Base-by-base conservation (phyloP, 441 rosid genomes). In the Pelargonium australe region DNA sequence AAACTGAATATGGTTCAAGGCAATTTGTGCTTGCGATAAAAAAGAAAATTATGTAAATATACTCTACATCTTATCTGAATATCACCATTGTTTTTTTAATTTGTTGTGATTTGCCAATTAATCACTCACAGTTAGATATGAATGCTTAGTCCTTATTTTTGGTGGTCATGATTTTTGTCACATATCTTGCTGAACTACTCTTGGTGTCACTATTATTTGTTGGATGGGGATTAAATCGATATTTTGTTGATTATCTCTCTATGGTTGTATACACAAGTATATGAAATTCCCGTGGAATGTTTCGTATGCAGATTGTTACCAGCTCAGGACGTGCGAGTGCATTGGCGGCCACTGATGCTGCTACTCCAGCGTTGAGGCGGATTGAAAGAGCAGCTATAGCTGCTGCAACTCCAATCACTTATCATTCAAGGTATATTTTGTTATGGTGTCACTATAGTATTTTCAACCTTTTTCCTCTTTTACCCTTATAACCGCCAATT, bases 341-440 rank as follows among this genome's bases (percentile, higher is more conserved):
- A 14, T 74, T 95, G 65, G 95, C 99, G 63, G 99, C 98, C 66
- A 90, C 96, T 19, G 99, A 95, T 88, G 99, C 99, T 73, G 98
- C 98, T 65, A 95, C 93, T 68, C 98, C 99, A 60, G 89, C 98
- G 34, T 74, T 92, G 77, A 87, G 91, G 76, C 97, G 99, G 73
- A 90, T 95, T 65, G 99, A 95, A 79, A 88, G 97, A 87, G 99
- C 97, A 12, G 99, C 98, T 71, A 89, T 92, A 53, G 99, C 97
- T 47, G 97, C 98, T 68, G 99, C 98, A 7, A 92, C 98, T 65
- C 98, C 99, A 69, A 89, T 92, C 73, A 85, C 95, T 67, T 95
- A 92, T 73, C 93, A 95, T 80, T 86, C 98, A 68, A 85, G 88
- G 96, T 89, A 78, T 41, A 14, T 68, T 11, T 61, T 65, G 34